Percentiles rank a stretch among this genome's conserved stretches.
Conservation (phyloP, 306 rosid genomes). For the Fagus sylvatica region DNA sequence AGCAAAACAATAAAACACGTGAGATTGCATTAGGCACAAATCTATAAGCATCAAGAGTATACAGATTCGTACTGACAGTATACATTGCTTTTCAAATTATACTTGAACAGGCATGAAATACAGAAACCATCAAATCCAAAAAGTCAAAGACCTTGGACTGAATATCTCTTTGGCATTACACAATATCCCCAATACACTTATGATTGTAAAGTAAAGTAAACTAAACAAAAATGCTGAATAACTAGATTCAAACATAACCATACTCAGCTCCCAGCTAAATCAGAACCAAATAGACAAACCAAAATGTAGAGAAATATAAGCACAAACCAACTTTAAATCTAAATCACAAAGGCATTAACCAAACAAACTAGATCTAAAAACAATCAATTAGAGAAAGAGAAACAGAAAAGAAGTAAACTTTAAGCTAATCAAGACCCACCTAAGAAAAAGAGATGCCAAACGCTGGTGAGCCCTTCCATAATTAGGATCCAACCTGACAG, state of each 20-base stretch:
- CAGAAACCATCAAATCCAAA: not conserved
- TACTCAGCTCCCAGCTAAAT: not conserved
- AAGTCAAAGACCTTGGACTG: not conserved
- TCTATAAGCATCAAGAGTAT: not conserved
- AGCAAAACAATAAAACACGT: not conserved
- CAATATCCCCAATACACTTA: not conserved
- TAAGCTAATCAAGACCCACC: conserved; percentile 43
- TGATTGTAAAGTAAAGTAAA: not conserved
- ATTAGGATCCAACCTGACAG: conserved; percentile 80
- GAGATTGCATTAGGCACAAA: not conserved
- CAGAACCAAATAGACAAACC: not conserved
- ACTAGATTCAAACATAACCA: not conserved
- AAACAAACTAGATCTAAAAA: conserved; percentile 29
- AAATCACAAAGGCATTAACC: not conserved
- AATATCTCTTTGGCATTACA: not conserved
- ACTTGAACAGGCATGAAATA: not conserved
- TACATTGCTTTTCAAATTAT: not conserved
- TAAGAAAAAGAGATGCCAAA: conserved; percentile 69
- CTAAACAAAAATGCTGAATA: too few species aligned
- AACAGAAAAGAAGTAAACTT: too few species aligned
- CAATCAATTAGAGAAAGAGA: not conserved
- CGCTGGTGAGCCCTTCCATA: conserved; percentile 88
- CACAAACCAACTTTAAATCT: not conserved
- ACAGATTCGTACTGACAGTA: not conserved
- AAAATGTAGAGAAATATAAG: not conserved